Conservation (phyloP, 2,329 filamentous ascomycete genomes). For the Calycina marina region DNA sequence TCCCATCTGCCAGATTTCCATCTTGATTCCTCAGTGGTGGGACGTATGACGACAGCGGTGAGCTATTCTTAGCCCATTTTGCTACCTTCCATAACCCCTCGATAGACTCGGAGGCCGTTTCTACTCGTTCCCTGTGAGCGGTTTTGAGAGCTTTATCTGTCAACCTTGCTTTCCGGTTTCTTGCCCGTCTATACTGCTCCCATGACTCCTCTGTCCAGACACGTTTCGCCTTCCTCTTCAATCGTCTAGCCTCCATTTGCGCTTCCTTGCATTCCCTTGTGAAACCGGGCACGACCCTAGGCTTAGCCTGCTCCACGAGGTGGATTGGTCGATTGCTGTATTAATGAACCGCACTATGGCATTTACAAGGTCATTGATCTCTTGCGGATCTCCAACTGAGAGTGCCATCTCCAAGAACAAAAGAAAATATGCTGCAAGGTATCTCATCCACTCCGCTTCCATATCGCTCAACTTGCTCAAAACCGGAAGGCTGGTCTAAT, state of each 20-base stretch:
- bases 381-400: no score
- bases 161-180: slow-evolving; percentile 1
- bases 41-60: neutral
- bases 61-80: slow-evolving; percentile 1
- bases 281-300: no score
- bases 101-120: neutral
- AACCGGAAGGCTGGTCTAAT: no score
- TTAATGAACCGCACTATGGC: no score
- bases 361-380: no score
- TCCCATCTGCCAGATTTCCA: slow-evolving; percentile 1
- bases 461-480: no score
- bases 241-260: neutral
- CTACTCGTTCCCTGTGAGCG: neutral
- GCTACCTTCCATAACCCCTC: slow-evolving; percentile 1
- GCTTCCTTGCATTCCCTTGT: slow-evolving; percentile 1
- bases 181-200: neutral
- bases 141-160: neutral
- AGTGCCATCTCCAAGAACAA: no score
- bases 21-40: neutral
- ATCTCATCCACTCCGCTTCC: no score
- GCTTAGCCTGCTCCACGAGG: no score
- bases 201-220: neutral
- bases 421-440: no score
- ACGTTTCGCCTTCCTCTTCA: neutral
- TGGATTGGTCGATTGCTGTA: no score